phyloP scores from a whole-genome alignment of 805 yeast genomes.

The Candida germanica region DNA sequence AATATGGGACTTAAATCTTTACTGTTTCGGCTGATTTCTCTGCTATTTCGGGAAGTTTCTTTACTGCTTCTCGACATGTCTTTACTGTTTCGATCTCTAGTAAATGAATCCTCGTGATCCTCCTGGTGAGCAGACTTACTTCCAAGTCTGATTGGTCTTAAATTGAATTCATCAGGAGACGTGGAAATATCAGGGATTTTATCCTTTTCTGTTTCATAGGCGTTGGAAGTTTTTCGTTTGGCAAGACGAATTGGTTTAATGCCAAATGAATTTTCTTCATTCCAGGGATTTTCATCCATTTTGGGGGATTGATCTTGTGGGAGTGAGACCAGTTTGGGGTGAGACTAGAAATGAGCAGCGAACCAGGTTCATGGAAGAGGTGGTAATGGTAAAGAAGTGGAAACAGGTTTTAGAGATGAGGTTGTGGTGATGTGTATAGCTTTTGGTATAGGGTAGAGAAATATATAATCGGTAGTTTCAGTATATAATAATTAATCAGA shows the following conservation, averaged over 20 bases:
- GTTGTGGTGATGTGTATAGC: too few species aligned
- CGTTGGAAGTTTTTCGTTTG: conserved; percentile 17
- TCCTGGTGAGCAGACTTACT: conserved; percentile 2
- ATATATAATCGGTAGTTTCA: too few species aligned
- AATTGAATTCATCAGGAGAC: conserved; percentile 10
- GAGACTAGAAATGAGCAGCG: too few species aligned
- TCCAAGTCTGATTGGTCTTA: conserved; percentile 13
- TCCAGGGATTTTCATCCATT: conserved; percentile 14
- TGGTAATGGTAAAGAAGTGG: too few species aligned
- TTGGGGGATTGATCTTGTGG: too few species aligned
- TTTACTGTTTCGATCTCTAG: neutral
- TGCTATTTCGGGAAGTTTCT: neutral
- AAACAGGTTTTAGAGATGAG: too few species aligned
- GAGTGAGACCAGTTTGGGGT: too few species aligned
- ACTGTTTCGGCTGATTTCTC: neutral
- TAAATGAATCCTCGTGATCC: neutral
- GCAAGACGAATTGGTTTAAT: conserved; percentile 28
- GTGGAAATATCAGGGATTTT: neutral
- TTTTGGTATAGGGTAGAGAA: too few species aligned
- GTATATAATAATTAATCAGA: too few species aligned
- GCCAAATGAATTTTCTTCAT: conserved; percentile 10
- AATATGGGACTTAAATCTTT: conserved; percentile 1
- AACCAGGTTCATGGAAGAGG: too few species aligned
- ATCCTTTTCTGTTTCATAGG: neutral
- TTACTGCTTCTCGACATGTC: neutral